phyloP scores from a whole-genome alignment of 1,139 yeast species.

The Yamadazyma dushanensis region DNA sequence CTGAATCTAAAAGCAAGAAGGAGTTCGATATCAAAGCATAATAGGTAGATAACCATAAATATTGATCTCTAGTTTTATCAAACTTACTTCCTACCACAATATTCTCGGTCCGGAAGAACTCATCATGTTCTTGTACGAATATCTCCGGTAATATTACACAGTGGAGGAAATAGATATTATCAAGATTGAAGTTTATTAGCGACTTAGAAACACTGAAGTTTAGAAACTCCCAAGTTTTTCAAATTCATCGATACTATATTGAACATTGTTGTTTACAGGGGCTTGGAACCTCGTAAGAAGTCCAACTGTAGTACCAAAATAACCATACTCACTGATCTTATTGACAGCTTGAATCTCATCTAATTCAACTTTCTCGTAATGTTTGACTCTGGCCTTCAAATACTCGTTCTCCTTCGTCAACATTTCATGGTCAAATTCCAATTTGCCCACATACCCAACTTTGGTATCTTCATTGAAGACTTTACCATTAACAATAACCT shows the following conservation, averaged over 20 bases:
- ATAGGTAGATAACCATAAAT: slow-evolving; percentile 30
- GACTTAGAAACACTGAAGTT: slow-evolving; percentile 7
- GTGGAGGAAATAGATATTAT: slow-evolving; percentile 14
- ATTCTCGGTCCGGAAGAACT: slow-evolving; percentile 11
- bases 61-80: slow-evolving; percentile 16
- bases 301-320: slow-evolving; percentile 9
- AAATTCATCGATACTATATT: slow-evolving; percentile 10
- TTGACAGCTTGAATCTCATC: not conserved
- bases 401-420: slow-evolving; percentile 5
- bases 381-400: slow-evolving; percentile 1
- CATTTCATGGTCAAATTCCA: slow-evolving; percentile 5
- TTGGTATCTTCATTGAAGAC: slow-evolving; percentile 7
- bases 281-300: slow-evolving; percentile 3
- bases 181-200: slow-evolving; percentile 15
- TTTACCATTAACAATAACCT: slow-evolving; percentile 15
- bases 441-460: not conserved
- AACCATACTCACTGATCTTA: slow-evolving; percentile 8
- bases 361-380: not conserved
- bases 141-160: slow-evolving; percentile 16
- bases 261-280: slow-evolving; percentile 6
- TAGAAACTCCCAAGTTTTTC: slow-evolving; percentile 6
- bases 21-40: slow-evolving; percentile 32
- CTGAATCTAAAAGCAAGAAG: slow-evolving; percentile 26
- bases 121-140: slow-evolving; percentile 15
- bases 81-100: slow-evolving; percentile 10